These are phyloP conservation scores for Somion occarium DNA, from an alignment of 1,284 basidiomycete species.

Conservation along the genomic window DNA sequence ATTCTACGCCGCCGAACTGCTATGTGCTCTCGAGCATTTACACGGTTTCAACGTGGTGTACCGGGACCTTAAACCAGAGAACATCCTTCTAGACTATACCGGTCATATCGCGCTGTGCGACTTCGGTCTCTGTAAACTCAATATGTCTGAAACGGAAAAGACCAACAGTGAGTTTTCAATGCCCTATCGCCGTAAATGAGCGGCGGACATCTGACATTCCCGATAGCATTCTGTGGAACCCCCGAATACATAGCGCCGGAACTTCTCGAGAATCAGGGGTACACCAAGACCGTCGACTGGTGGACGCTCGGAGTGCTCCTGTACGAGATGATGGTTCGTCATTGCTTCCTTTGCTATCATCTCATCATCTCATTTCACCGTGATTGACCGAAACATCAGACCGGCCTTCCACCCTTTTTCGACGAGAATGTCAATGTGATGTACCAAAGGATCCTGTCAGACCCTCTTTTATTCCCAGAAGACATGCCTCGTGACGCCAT, in stretches of 20 bases:
- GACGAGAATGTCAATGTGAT: constrained; percentile 98
- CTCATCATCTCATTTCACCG: background rate
- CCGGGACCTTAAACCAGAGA: constrained; percentile 97
- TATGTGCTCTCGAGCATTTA: constrained; percentile 93
- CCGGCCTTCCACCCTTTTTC: constrained; percentile 96
- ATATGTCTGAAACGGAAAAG: constrained; percentile 97
- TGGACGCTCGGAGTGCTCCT: constrained; percentile 98
- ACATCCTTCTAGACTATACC: constrained; percentile 95
- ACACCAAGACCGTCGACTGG: constrained; percentile 99
- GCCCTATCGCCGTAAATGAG: constrained; percentile 7
- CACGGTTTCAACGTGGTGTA: constrained; percentile 99
- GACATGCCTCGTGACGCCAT: constrained; percentile 89
- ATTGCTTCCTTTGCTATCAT: background rate
- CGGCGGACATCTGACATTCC: too few species aligned
- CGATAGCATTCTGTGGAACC: constrained; percentile 94
- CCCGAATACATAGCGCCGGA: constrained; percentile 98
- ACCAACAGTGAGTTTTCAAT: constrained; percentile 79
- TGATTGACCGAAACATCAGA: constrained; percentile 38
- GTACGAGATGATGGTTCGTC: constrained; percentile 93
- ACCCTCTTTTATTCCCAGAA: constrained; percentile 90
- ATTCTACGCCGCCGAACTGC: constrained; percentile 95
- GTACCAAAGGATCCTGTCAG: constrained; percentile 96
- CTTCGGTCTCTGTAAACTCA: constrained; percentile 98
- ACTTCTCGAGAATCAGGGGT: constrained; percentile 92
- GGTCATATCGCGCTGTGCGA: constrained; percentile 98